Percentiles rank a stretch among this genome's conserved stretches.
phyloP scores from a whole-genome alignment of 768 basidiomycete species.

The Clitopilus hobsonii region DNA sequence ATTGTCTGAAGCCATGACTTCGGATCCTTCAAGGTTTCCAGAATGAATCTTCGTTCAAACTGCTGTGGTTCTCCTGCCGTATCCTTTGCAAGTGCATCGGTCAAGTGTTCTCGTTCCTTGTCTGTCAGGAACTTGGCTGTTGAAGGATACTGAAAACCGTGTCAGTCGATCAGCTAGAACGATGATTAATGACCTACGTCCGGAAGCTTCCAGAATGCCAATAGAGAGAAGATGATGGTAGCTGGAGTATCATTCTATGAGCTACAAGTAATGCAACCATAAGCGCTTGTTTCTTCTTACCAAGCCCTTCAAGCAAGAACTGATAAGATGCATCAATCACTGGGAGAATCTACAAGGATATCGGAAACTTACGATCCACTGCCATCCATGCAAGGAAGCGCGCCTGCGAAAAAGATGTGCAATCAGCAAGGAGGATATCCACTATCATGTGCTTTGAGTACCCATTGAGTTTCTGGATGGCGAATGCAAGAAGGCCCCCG shows the following conservation, averaged over 20 bases:
- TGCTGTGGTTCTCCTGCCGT: constrained; percentile 23
- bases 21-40: constrained; percentile 24
- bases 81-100: constrained; percentile 21
- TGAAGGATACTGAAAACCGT: constrained; percentile 29
- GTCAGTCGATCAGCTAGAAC: background rate
- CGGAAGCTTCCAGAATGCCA: constrained; percentile 33
- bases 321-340: constrained; percentile 1
- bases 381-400: constrained; percentile 29
- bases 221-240: constrained; percentile 27
- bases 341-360: background rate
- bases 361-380: constrained; percentile 29
- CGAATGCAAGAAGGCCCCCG: constrained; percentile 40
- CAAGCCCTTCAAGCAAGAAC: constrained; percentile 33
- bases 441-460: constrained; percentile 3
- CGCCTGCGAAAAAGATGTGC: constrained; percentile 5
- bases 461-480: constrained; percentile 29
- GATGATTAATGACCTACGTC: constrained; percentile 21
- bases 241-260: constrained; percentile 6
- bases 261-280: no score
- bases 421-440: background rate
- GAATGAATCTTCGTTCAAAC: constrained; percentile 27
- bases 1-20: constrained; percentile 20
- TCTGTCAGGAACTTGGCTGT: constrained; percentile 37
- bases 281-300: no score
- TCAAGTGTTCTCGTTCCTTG: constrained; percentile 25